phyloP scores from a whole-genome alignment of 169 alveolate species.

The Eimeria tenella region DNA sequence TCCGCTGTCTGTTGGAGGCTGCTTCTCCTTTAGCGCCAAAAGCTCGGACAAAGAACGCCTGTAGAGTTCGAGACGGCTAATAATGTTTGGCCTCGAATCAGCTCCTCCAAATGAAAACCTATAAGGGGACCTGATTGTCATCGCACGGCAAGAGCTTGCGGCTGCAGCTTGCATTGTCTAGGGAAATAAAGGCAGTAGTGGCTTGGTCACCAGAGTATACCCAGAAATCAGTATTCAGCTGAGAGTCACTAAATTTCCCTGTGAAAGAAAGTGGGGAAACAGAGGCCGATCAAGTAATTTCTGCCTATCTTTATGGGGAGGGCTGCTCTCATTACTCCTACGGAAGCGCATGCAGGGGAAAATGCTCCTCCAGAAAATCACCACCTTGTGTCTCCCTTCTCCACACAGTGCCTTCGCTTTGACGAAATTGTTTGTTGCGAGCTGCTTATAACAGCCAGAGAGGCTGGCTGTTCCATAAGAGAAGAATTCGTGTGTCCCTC shows the following conservation, averaged over 20 bases:
- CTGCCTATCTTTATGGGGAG: neutral
- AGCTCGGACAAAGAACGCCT: neutral
- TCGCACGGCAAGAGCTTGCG: neutral
- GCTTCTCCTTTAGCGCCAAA: neutral
- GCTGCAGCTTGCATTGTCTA: slow-evolving; percentile 1
- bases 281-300: neutral
- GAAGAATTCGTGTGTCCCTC: neutral
- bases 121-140: neutral
- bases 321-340: too few species aligned
- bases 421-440: too few species aligned
- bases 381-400: neutral
- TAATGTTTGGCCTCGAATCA: neutral
- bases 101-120: neutral
- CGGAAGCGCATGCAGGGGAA: slow-evolving; percentile 18
- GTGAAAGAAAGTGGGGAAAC: neutral
- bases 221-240: too few species aligned
- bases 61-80: neutral
- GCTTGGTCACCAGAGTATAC: neutral
- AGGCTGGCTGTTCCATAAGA: too few species aligned
- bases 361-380: neutral
- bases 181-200: neutral
- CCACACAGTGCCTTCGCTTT: neutral
- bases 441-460: too few species aligned
- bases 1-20: neutral
- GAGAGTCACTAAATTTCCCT: neutral